Percentiles rank a stretch among this genome's conserved stretches.
Evolutionary conservation across 371 early-diverging fungal species (phyloP).

Genomic region (Mucor plumbeus): DNA sequence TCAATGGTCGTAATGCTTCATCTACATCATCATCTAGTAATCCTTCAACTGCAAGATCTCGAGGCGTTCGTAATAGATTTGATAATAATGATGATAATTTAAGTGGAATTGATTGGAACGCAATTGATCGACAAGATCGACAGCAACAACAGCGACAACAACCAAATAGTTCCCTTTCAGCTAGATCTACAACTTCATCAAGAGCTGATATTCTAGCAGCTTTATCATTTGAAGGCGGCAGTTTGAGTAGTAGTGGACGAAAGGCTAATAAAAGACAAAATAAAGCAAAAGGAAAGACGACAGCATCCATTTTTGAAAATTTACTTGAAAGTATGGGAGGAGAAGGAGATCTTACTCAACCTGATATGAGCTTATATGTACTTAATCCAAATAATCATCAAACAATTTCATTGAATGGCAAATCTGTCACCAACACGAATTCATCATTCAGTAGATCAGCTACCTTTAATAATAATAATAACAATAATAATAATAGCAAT

Average conservation of each 20-base stretch:
- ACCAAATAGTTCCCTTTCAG: not conserved
- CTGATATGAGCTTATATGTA: slow-evolving; percentile 26
- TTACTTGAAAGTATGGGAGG: not conserved
- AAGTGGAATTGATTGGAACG: not conserved
- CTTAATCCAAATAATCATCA: slow-evolving; percentile 19
- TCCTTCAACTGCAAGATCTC: slow-evolving; percentile 5
- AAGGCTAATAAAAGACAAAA: not conserved
- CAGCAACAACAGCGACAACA: not conserved
- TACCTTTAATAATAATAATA: not conserved
- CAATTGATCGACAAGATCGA: not conserved
- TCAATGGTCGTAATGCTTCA: slow-evolving; percentile 5
- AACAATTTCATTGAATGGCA: slow-evolving; percentile 14
- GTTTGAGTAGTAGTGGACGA: not conserved
- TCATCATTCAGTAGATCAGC: not conserved
- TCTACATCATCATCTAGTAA: not conserved
- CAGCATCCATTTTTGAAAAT: slow-evolving; percentile 4
- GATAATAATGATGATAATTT: not conserved
- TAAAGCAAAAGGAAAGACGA: not conserved
- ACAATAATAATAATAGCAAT: not conserved
- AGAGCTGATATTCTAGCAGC: not conserved
- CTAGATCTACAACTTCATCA: not conserved
- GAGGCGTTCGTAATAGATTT: not conserved
- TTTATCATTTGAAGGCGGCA: not conserved
- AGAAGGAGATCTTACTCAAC: not conserved
- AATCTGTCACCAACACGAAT: not conserved